Base-by-base conservation (phyloP, 2,329 filamentous ascomycete genomes). In the Xylariaceae sp. region DNA sequence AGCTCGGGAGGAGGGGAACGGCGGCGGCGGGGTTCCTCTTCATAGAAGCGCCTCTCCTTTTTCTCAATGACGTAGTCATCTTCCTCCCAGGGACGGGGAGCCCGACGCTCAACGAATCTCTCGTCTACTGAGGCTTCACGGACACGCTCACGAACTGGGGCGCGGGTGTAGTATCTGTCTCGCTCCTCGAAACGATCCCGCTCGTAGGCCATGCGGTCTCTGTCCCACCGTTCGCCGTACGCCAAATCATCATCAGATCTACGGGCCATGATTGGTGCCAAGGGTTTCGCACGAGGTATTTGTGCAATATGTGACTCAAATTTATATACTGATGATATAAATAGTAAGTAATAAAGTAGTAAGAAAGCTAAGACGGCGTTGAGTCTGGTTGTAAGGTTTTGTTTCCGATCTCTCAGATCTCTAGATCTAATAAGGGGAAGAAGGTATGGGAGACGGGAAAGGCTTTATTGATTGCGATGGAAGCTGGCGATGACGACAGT, bases 31-130 rank as follows among this genome's bases (percentile, higher is more conserved):
- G 67, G 65, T 12, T 74, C 73, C 3, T 85, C 79, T 17, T 84
- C 81, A 50, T 76, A 73, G 47, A 73, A 71, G 50, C 74, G 74
- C 33, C 71, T 71, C 42, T 83, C 78, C 33, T 73, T 72, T n/a
- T n/a, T n/a, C n/a, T n/a, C n/a, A n/a, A n/a, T n/a, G 36, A 70
- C 58, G 10, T 64, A 52, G 37, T 68, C 62, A 19, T 71, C 67
- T 37, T 76, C 74, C 21, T 80, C 75, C 52, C 74, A 73, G 35
- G 69, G 68, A 20, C 63, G 64, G 35, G 64, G 57, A 25, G 50
- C 39, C 47, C 71, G 67, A 43, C 73, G 72, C 50, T 77, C 74
- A 8, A 53, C 20, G 52, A 70, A 70, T 38, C 71, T 67, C 25
- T 76, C 74, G 43, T 77, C 75, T 35, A 65, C 62, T 2, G 75